Percentiles rank a stretch among this genome's conserved stretches.
These are phyloP conservation scores for Candida sanyiensis DNA, from an alignment of 805 yeast genomes.

Conservation along the genomic window DNA sequence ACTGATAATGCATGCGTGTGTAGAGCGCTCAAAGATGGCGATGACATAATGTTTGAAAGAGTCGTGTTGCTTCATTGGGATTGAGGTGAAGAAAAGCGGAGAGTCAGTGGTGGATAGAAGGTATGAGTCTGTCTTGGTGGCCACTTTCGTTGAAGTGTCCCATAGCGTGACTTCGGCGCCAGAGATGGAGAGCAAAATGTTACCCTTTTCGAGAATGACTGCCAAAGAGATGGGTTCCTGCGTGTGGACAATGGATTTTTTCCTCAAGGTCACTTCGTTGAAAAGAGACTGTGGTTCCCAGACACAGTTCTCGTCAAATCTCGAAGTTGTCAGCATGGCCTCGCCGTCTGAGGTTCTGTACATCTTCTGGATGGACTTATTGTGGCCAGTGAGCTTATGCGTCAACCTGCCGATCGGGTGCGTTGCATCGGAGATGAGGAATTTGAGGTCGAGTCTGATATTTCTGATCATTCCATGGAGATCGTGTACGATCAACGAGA, in stretches of 20 bases:
- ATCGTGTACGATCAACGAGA: constrained; percentile 44
- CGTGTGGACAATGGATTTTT: constrained; percentile 38
- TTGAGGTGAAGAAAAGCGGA: constrained; percentile 29
- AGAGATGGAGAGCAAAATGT: constrained; percentile 39
- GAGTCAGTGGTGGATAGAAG: constrained; percentile 11
- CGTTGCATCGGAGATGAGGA: constrained; percentile 14
- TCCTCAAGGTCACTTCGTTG: constrained; percentile 31
- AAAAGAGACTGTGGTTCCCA: constrained; percentile 45
- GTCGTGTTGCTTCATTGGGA: constrained; percentile 30
- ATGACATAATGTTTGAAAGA: constrained; percentile 41
- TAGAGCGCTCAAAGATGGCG: constrained; percentile 40
- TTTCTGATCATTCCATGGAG: constrained; percentile 33
- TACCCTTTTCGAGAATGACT: constrained; percentile 43
- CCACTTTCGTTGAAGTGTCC: constrained; percentile 42
- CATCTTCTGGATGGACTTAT: constrained; percentile 66
- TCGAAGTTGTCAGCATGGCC: constrained; percentile 50
- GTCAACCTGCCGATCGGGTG: constrained; percentile 28
- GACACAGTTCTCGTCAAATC: constrained; percentile 56
- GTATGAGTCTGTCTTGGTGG: constrained; percentile 16
- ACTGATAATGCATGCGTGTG: constrained; percentile 37
- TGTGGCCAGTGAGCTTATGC: constrained; percentile 77
- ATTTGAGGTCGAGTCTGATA: constrained; percentile 26
- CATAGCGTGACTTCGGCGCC: constrained; percentile 48
- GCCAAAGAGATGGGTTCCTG: constrained; percentile 44
- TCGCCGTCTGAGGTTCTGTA: constrained; percentile 63